These are phyloP conservation scores for Penicillium sp. DNA, from an alignment of 2,329 filamentous ascomycete species.

Conservation along the genomic window DNA sequence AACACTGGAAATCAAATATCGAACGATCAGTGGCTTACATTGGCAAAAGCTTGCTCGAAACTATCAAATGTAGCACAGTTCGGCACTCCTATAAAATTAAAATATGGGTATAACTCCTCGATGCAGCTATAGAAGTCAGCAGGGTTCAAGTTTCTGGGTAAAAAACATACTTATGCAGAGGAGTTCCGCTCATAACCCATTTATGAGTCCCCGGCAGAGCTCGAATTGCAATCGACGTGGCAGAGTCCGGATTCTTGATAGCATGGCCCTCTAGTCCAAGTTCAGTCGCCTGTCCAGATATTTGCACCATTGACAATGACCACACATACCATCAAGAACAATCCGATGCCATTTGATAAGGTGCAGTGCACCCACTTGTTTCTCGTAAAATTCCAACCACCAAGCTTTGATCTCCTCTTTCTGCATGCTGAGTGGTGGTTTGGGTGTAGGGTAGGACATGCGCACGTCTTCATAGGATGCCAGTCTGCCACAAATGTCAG, in stretches of 20 bases:
- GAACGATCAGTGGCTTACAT: slow-evolving; percentile 12
- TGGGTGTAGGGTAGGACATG: slow-evolving; percentile 34
- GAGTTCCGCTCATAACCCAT: slow-evolving; percentile 45
- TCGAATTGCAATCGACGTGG: slow-evolving; percentile 40
- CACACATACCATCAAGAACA: slow-evolving; percentile 43
- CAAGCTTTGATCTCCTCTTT: slow-evolving; percentile 25
- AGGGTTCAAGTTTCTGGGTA: background rate
- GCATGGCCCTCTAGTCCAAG: slow-evolving; percentile 32
- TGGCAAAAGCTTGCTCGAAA: slow-evolving; percentile 32
- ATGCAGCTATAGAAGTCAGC: slow-evolving; percentile 23
- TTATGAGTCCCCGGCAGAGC: slow-evolving; percentile 38
- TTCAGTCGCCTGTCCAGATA: background rate
- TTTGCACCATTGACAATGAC: background rate
- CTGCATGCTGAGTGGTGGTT: slow-evolving; percentile 18
- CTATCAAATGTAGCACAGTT: slow-evolving; percentile 24
- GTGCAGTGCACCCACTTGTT: slow-evolving; percentile 37
- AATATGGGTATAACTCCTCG: slow-evolving; percentile 44
- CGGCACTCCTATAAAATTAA: slow-evolving; percentile 40
- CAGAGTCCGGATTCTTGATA: slow-evolving; percentile 40
- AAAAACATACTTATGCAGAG: slow-evolving; percentile 39
- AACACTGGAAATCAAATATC: background rate
- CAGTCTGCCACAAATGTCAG: slow-evolving; percentile 28
- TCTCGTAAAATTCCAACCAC: slow-evolving; percentile 27
- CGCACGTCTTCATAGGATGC: slow-evolving; percentile 43
- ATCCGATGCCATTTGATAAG: slow-evolving; percentile 40